Base-by-base conservation (phyloP, 345 rosid species). In the Syzygium aromaticum region DNA sequence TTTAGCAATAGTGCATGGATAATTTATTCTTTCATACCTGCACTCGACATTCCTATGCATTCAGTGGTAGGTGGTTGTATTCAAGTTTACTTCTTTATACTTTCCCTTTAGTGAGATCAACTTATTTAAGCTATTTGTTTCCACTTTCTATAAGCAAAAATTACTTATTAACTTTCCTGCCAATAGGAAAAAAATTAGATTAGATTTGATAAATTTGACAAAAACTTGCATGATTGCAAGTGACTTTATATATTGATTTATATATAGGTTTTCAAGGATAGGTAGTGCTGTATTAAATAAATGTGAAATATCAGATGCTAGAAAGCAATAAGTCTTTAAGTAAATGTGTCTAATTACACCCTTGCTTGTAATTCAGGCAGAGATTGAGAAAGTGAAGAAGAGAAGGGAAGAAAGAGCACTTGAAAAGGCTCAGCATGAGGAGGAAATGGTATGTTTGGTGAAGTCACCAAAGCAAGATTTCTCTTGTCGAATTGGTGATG, bases 381-480 rank as follows among this genome's bases (percentile, higher is more conserved):
- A 98, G 92, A 95, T 98, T 88, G 99, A 98, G 90, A 96, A 96
- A 87, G 99, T 96, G 61, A 98, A 95, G 92, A 96, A 94, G 92
- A 95, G 99, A 91, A 96, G 99, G 92, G 98, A 98, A 90, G 99
- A 98, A 90, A 95, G 99, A 87, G 99, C 98, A 16, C 90, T 93
- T 87, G 98, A 95, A 92, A 96, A 97, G 87, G 99, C 99, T 67
- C 94, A 88, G 51, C 99, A 93, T 86, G 99, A 97, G 91, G 99
- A 97, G 93, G 99, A 95, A 93, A 96, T 95, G 98, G 99, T 95
- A 90, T 84, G 90, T 87, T 88, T 23, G 23, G 84, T 83, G 49
- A 51, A 57, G 78, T 52, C 27, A 46, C 63, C 21, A 27, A 57
- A 17, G 52, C 15, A 6, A n/a, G 14, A 30, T 51, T 28, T 73